phyloP scores from a whole-genome alignment of 371 early-diverging fungal genomes.

The Saksenaea vasiformis region DNA sequence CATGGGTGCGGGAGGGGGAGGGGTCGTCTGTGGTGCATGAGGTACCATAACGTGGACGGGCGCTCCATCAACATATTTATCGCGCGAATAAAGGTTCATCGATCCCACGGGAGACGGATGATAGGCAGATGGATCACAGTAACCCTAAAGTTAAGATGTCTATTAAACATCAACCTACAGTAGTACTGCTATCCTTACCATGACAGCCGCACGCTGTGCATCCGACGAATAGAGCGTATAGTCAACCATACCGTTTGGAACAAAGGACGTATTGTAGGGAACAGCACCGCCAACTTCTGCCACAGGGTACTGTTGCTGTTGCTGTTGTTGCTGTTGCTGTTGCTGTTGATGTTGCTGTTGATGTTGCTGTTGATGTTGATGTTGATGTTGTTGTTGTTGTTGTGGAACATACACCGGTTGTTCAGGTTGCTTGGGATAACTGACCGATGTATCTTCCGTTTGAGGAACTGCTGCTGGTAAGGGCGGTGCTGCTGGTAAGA shows the following conservation, averaged over 20 bases:
- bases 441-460: background rate
- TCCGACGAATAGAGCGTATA: slow-evolving; percentile 24
- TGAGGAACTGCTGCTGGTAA: background rate
- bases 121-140: slow-evolving; percentile 40
- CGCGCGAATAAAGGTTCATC: slow-evolving; percentile 30
- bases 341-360: slow-evolving; percentile 11
- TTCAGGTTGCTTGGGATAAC: slow-evolving; percentile 1
- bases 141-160: slow-evolving; percentile 18
- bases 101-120: slow-evolving; percentile 25
- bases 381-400: slow-evolving; percentile 9
- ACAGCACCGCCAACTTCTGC: slow-evolving; percentile 26
- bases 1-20: slow-evolving; percentile 7
- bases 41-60: slow-evolving; percentile 2
- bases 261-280: slow-evolving; percentile 36
- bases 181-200: slow-evolving; percentile 18
- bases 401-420: slow-evolving; percentile 15
- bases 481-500: background rate
- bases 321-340: slow-evolving; percentile 10
- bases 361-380: slow-evolving; percentile 7
- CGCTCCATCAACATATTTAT: slow-evolving; percentile 22
- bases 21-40: slow-evolving; percentile 8
- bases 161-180: background rate
- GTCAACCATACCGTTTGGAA: slow-evolving; percentile 43
- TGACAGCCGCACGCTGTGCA: slow-evolving; percentile 29
- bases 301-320: slow-evolving; percentile 5